Evolutionary conservation across 108 stramenopile species (phyloP).

Genomic region (Skeletonema menzelii): DNA sequence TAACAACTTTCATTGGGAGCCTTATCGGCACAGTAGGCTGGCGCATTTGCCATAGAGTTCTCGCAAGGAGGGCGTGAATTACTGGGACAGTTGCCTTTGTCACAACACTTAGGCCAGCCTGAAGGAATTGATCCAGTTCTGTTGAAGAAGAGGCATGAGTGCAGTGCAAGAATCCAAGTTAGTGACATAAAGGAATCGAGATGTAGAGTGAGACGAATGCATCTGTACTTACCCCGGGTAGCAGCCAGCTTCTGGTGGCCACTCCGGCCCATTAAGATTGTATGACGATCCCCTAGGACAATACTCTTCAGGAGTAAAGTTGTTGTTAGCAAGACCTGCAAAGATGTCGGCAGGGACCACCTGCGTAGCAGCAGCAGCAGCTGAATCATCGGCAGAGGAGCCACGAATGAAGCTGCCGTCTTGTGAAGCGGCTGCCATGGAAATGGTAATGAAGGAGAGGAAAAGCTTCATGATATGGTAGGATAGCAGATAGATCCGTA

Average conservation of each 20-base stretch:
- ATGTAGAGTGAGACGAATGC: neutral
- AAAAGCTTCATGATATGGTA: neutral
- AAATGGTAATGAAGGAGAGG: neutral
- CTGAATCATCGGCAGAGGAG: neutral
- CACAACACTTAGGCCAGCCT: neutral
- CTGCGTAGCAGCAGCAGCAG: neutral
- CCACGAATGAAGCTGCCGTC: neutral
- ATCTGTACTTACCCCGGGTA: neutral
- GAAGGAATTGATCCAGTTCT: neutral
- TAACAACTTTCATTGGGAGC: neutral
- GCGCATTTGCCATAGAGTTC: neutral
- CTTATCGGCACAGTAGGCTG: neutral
- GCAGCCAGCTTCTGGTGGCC: neutral
- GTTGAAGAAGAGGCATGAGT: neutral
- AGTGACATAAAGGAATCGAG: neutral
- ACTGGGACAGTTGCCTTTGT: neutral
- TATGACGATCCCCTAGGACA: neutral
- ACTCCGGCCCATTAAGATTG: neutral
- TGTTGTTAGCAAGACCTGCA: neutral
- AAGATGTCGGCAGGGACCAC: neutral
- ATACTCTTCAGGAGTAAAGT: neutral
- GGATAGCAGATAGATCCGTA: too few species aligned
- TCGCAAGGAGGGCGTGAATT: neutral
- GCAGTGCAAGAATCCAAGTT: neutral
- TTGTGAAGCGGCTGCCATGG: neutral